phyloP scores from a whole-genome alignment of 176 grass and related monocot genomes.

The Pontederia crassipes region DNA sequence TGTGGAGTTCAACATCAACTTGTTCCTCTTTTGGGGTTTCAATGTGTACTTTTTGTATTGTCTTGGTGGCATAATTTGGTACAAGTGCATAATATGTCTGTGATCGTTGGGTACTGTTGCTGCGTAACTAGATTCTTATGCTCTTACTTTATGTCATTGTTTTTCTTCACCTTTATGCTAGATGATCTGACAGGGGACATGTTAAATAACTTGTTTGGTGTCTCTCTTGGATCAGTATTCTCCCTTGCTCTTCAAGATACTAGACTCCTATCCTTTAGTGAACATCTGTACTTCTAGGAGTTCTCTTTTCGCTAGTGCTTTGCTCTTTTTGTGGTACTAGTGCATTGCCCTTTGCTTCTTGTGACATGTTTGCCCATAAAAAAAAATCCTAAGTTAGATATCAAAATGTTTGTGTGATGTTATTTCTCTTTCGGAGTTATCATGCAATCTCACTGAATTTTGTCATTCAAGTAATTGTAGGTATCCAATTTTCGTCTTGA shows the following conservation, averaged over 20 bases:
- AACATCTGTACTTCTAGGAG: not conserved
- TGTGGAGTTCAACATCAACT: no score
- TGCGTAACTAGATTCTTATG: slow-evolving; percentile 3
- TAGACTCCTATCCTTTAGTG: not conserved
- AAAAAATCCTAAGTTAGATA: not conserved
- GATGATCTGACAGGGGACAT: not conserved
- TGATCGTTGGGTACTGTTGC: not conserved
- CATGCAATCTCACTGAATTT: not conserved
- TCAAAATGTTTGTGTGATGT: not conserved
- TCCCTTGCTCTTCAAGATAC: slow-evolving; percentile 2
- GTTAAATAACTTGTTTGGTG: not conserved
- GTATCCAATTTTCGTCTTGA: not conserved
- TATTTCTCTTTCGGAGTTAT: no score
- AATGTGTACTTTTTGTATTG: no score
- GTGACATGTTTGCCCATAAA: not conserved
- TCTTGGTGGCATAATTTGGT: slow-evolving; percentile 6
- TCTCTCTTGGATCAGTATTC: not conserved
- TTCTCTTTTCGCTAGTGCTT: not conserved
- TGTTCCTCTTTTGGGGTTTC: no score
- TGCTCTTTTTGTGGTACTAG: slow-evolving; percentile 13
- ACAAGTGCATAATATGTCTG: slow-evolving; percentile 4
- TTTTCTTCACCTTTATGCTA: slow-evolving; percentile 13
- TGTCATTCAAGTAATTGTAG: not conserved
- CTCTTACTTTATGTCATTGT: slow-evolving; percentile 9
- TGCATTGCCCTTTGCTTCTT: slow-evolving; percentile 6